phyloP scores from a whole-genome alignment of 2,329 filamentous ascomycete species.

The Bipolaris victoriae region DNA sequence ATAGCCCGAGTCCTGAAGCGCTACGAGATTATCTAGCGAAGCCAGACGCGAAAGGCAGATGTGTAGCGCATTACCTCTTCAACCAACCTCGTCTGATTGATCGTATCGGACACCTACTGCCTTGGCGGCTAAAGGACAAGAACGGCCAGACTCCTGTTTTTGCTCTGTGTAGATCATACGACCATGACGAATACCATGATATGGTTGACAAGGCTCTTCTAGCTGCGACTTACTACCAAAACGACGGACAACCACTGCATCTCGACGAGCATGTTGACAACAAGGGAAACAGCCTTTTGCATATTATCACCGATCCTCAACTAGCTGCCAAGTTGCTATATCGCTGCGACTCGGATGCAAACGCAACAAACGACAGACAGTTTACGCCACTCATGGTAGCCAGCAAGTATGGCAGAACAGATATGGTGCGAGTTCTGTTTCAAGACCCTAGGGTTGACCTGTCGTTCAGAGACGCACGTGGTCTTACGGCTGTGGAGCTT shows the following conservation, averaged over 20 bases:
- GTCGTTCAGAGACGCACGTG: slow-evolving; percentile 80
- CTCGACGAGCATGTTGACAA: slow-evolving; percentile 90
- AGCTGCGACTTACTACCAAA: slow-evolving; percentile 75
- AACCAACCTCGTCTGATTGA: slow-evolving; percentile 82
- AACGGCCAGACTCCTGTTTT: slow-evolving; percentile 98
- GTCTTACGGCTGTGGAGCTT: slow-evolving; percentile 91
- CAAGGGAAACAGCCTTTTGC: slow-evolving; percentile 94
- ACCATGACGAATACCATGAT: slow-evolving; percentile 81
- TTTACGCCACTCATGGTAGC: slow-evolving; percentile 98
- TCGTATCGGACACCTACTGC: slow-evolving; percentile 76
- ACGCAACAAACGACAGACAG: slow-evolving; percentile 90
- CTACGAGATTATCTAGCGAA: slow-evolving; percentile 72
- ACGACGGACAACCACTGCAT: slow-evolving; percentile 79
- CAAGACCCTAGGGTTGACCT: slow-evolving; percentile 86
- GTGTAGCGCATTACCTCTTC: slow-evolving; percentile 94
- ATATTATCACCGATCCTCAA: slow-evolving; percentile 87
- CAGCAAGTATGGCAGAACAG: slow-evolving; percentile 95
- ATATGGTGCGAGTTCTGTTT: slow-evolving; percentile 89
- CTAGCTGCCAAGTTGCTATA: slow-evolving; percentile 77
- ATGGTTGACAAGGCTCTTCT: slow-evolving; percentile 87
- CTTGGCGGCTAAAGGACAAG: slow-evolving; percentile 90
- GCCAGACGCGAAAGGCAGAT: slow-evolving; percentile 85
- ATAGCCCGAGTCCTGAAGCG: slow-evolving; percentile 60
- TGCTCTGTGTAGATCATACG: slow-evolving; percentile 92
- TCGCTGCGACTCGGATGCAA: slow-evolving; percentile 91